Evolutionary conservation across 208 protist species (phyloP).

Genomic region (Giardia duodenalis): DNA sequence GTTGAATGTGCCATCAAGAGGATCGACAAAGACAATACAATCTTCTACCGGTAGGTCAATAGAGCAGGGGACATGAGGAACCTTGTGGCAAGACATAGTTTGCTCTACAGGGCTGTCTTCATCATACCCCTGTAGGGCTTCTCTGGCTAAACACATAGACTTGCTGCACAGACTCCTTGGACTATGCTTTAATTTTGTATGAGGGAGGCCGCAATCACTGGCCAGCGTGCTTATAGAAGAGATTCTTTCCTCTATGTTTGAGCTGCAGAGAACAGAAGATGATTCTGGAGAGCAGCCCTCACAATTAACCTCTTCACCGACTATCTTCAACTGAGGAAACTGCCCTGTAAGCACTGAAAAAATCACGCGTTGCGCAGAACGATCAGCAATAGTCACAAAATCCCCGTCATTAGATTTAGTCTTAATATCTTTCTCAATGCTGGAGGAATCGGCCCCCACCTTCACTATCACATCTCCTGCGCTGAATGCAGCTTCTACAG

Average conservation of each 20-base stretch:
- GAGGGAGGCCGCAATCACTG: background rate
- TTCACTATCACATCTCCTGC: background rate
- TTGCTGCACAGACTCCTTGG: background rate
- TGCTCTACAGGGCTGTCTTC: too few species aligned
- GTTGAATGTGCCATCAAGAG: constrained; percentile 5
- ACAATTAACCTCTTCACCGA: background rate
- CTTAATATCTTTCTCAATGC: background rate
- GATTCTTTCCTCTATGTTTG: too few species aligned
- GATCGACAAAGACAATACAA: background rate
- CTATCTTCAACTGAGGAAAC: background rate
- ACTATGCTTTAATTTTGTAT: background rate
- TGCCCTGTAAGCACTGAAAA: background rate
- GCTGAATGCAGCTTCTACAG: background rate
- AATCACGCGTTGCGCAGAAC: background rate
- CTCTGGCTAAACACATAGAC: background rate
- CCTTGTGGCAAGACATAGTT: background rate
- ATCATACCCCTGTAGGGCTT: too few species aligned
- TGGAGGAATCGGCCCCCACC: background rate
- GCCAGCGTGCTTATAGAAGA: too few species aligned
- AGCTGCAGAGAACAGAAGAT: too few species aligned
- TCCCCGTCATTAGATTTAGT: background rate
- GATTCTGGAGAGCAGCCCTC: too few species aligned
- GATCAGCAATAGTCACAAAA: background rate
- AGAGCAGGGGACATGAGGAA: background rate
- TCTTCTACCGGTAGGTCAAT: background rate